phyloP scores from a whole-genome alignment of 1,284 basidiomycete species.

The Apiotrichum laibachii region DNA sequence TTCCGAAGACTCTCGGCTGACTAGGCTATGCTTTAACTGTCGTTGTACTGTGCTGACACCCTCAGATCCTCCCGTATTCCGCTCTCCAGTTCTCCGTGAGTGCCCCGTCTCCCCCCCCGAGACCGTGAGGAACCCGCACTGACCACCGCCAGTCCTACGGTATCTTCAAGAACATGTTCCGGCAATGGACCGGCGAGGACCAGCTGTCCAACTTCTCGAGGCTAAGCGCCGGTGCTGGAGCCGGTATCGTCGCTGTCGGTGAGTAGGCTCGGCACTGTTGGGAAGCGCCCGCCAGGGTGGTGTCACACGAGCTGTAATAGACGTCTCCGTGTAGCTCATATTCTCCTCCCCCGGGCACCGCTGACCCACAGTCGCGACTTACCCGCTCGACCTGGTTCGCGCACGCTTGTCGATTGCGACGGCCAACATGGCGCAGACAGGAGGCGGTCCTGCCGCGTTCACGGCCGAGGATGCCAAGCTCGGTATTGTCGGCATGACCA shows the following conservation, averaged over 20 bases:
- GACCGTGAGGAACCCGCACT: not conserved
- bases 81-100: conserved; percentile 79
- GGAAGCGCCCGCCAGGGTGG: too few species aligned
- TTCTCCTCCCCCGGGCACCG: not conserved
- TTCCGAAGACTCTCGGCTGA: not conserved
- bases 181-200: conserved; percentile 57
- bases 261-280: too few species aligned
- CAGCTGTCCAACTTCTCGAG: conserved; percentile 79
- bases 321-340: too few species aligned
- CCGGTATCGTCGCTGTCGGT: conserved; percentile 87
- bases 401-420: conserved; percentile 91
- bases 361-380: conserved; percentile 65
- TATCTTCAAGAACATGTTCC: conserved; percentile 71
- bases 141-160: conserved; percentile 58
- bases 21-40: not conserved
- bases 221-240: conserved; percentile 77
- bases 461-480: conserved; percentile 52
- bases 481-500: conserved; percentile 83
- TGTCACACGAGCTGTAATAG: not conserved
- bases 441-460: conserved; percentile 24
- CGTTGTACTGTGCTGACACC: conserved; percentile 1
- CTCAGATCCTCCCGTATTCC: conserved; percentile 56
- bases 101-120: not conserved
- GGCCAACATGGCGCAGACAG: conserved; percentile 47
- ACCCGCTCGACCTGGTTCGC: conserved; percentile 87